A percentile compares a stretch with the other conserved stretches of the same genome.
Evolutionary conservation across 1,139 yeast species (phyloP).

Genomic region (Candida sanyaensis): DNA sequence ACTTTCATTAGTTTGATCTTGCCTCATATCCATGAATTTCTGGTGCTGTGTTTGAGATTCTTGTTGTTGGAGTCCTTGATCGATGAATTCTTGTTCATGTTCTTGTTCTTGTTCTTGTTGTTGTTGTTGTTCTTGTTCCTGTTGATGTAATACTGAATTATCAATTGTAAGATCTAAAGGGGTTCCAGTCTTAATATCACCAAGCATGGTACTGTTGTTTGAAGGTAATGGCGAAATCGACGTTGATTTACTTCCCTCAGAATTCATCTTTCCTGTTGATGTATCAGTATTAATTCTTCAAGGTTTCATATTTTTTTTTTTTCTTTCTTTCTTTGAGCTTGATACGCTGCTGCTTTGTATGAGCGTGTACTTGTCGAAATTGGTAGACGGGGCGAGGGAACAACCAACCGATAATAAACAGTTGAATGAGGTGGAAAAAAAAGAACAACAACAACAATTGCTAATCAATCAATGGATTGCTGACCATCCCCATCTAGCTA

Average conservation of each 20-base stretch:
- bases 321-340: neutral
- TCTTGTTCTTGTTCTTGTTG: too few relatives aligned
- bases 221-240: conserved; percentile 7
- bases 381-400: too few relatives aligned
- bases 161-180: conserved; percentile 12
- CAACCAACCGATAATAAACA: neutral
- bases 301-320: neutral
- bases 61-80: neutral
- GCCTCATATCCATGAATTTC: neutral
- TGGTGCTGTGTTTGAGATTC: neutral
- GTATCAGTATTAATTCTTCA: too few relatives aligned
- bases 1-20: neutral
- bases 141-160: conserved; percentile 6
- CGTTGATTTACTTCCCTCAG: neutral
- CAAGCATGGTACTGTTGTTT: conserved; percentile 7
- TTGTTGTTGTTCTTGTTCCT: neutral
- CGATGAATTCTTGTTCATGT: neutral
- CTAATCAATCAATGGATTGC: neutral
- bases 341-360: too few relatives aligned
- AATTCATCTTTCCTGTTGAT: neutral
- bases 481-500: neutral
- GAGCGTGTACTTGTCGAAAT: too few relatives aligned
- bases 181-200: conserved; percentile 12
- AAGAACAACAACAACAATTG: neutral
- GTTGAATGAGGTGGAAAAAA: neutral